phyloP scores from a whole-genome alignment of 352 stramenopile species.

The Thraustochytrium striatum region DNA sequence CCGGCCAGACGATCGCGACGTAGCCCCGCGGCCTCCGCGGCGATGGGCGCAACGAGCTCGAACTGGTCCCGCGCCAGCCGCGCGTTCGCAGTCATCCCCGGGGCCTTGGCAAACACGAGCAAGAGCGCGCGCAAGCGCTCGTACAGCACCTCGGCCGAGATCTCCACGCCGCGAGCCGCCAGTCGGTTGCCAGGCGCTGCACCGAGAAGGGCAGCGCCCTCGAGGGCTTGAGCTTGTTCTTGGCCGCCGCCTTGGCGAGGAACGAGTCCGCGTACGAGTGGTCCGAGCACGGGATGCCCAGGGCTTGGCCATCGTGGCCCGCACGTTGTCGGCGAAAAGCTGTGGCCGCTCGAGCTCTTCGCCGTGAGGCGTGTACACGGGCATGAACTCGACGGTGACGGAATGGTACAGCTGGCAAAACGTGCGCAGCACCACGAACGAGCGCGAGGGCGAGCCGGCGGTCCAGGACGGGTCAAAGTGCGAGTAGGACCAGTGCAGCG shows the following conservation, averaged over 20 bases:
- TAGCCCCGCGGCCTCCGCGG: too few species aligned
- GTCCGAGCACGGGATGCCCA: slow-evolving; percentile 50
- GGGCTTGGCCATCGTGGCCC: slow-evolving; percentile 48
- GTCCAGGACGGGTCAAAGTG: slow-evolving; percentile 52
- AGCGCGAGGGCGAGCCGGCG: slow-evolving; percentile 39
- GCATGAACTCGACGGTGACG: slow-evolving; percentile 49
- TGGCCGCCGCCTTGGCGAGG: slow-evolving; percentile 20
- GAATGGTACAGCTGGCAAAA: slow-evolving; percentile 49
- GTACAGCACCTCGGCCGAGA: background rate
- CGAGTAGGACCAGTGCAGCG: slow-evolving; percentile 49
- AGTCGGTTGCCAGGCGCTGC: background rate
- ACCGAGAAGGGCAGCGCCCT: slow-evolving; percentile 7
- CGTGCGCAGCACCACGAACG: slow-evolving; percentile 39
- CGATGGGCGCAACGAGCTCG: background rate
- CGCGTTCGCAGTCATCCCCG: background rate
- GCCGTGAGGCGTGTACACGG: slow-evolving; percentile 35
- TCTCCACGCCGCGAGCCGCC: background rate
- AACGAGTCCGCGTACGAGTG: slow-evolving; percentile 53
- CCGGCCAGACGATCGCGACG: background rate
- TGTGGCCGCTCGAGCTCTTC: slow-evolving; percentile 33
- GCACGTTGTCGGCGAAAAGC: slow-evolving; percentile 49
- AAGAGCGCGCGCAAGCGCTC: slow-evolving; percentile 6
- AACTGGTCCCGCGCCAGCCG: background rate
- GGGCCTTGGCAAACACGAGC: slow-evolving; percentile 30
- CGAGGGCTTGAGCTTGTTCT: slow-evolving; percentile 31